Evolutionary conservation across 2,329 filamentous ascomycete species (phyloP).

Genomic region (Leptosphaerulina australis): DNA sequence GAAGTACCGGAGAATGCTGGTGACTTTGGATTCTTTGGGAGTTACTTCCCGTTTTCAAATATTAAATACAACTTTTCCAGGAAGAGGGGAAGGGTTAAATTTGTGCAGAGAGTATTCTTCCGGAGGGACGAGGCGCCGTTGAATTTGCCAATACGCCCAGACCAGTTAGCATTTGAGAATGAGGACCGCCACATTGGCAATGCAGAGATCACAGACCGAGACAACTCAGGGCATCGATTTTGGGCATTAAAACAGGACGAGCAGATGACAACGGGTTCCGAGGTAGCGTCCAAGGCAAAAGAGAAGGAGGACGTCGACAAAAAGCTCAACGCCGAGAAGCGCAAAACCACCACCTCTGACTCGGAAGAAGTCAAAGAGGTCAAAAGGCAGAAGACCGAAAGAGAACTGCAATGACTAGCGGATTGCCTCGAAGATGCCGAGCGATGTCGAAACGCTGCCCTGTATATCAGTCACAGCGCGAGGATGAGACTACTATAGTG

Average conservation of each 20-base stretch:
- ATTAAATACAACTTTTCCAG: conserved; percentile 27
- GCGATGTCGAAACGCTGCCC: no score
- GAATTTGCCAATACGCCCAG: conserved; percentile 5
- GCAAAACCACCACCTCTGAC: background rate
- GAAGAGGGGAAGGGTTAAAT: conserved; percentile 32
- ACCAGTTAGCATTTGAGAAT: no score
- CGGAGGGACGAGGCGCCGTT: conserved; percentile 33
- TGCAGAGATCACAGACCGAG: conserved; percentile 24
- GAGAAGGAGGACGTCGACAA: background rate
- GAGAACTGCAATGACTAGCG: background rate
- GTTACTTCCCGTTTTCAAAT: conserved; percentile 27
- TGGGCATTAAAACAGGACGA: conserved; percentile 19
- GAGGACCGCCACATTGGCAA: conserved; percentile 37
- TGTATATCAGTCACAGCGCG: no score
- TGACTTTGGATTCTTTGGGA: conserved; percentile 25
- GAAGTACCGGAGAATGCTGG: conserved; percentile 31
- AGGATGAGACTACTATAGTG: no score
- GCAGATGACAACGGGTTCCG: background rate
- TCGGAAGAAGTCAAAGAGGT: background rate
- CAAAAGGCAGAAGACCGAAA: background rate
- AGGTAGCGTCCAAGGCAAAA: background rate
- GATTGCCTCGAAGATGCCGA: background rate
- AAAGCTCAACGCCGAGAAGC: background rate
- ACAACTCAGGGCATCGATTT: conserved; percentile 33
- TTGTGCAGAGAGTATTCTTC: conserved; percentile 46